Percentiles rank a stretch among this genome's conserved stretches.
These are phyloP conservation scores for Penicillium aurantiogriseum DNA, from an alignment of 2,329 filamentous ascomycete species.

Conservation along the genomic window DNA sequence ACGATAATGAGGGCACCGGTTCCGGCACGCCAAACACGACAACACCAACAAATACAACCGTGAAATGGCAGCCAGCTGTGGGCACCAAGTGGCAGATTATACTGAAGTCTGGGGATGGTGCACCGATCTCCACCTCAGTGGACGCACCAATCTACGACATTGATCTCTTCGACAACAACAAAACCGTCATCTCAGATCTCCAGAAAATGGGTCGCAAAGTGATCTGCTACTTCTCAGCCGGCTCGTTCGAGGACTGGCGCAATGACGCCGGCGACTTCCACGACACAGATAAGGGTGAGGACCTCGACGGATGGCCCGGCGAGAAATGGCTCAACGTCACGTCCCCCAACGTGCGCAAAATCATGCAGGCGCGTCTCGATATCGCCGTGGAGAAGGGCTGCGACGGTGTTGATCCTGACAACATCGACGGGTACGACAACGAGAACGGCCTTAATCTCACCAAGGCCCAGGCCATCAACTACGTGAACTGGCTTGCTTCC, in stretches of 20 bases:
- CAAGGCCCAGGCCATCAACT: conserved; percentile 56
- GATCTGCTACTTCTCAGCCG: conserved; percentile 74
- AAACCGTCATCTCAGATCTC: conserved; percentile 48
- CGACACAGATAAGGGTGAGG: conserved; percentile 56
- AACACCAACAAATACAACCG: conserved; percentile 25
- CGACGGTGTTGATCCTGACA: conserved; percentile 69
- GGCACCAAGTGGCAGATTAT: conserved; percentile 63
- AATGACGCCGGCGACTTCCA: conserved; percentile 58
- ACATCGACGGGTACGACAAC: conserved; percentile 67
- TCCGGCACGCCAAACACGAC: conserved; percentile 22
- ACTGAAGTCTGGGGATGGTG: conserved; percentile 36
- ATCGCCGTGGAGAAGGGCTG: conserved; percentile 62
- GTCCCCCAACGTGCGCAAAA: conserved; percentile 58
- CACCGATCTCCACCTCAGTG: conserved; percentile 41
- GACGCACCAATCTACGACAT: conserved; percentile 63
- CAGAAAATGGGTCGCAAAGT: conserved; percentile 57
- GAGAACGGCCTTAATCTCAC: conserved; percentile 63
- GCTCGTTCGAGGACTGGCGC: conserved; percentile 65
- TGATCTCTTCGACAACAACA: conserved; percentile 55
- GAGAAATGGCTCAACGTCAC: conserved; percentile 66
- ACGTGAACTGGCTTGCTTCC: conserved; percentile 59
- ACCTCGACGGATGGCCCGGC: conserved; percentile 62
- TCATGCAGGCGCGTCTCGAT: conserved; percentile 63
- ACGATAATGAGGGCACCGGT: conserved; percentile 26
- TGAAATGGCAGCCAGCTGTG: conserved; percentile 54